These are phyloP conservation scores for Myxozyma nipponensis DNA, from an alignment of 805 yeast species.

Conservation along the genomic window DNA sequence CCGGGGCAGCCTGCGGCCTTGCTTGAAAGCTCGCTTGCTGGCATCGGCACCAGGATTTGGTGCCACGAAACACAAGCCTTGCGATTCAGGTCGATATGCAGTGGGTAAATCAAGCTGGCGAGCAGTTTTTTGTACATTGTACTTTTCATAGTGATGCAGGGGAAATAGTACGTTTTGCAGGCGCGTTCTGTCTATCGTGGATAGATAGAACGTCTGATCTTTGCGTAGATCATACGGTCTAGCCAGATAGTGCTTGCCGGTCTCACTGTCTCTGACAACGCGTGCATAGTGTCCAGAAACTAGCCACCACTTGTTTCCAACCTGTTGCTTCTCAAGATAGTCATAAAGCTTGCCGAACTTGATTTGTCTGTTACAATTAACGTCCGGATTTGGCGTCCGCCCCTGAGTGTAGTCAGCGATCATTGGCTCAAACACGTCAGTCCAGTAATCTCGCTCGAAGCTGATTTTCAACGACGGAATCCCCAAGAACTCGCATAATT, in stretches of 20 bases:
- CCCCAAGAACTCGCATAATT: conserved; percentile 54
- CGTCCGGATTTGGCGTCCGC: conserved; percentile 90
- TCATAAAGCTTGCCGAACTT: conserved; percentile 79
- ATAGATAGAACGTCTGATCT: conserved; percentile 89
- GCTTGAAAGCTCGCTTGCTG: conserved; percentile 4
- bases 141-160: conserved; percentile 71
- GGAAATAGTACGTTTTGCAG: conserved; percentile 64
- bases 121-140: conserved; percentile 70
- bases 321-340: conserved; percentile 41
- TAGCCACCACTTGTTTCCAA: conserved; percentile 61
- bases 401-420: conserved; percentile 66
- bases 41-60: conserved; percentile 32
- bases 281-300: conserved; percentile 63
- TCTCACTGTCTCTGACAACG: conserved; percentile 24
- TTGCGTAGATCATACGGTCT: conserved; percentile 58
- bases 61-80: conserved; percentile 88
- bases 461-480: conserved; percentile 74
- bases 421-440: conserved; percentile 90
- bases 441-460: conserved; percentile 91
- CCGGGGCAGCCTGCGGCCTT: conserved; percentile 7
- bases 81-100: conserved; percentile 85
- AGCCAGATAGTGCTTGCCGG: conserved; percentile 46
- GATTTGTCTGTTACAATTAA: conserved; percentile 76
- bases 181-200: conserved; percentile 53
- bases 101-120: conserved; percentile 49